These are phyloP conservation scores for Termitomyces sp. DNA, from an alignment of 768 basidiomycete genomes.

Conservation along the genomic window DNA sequence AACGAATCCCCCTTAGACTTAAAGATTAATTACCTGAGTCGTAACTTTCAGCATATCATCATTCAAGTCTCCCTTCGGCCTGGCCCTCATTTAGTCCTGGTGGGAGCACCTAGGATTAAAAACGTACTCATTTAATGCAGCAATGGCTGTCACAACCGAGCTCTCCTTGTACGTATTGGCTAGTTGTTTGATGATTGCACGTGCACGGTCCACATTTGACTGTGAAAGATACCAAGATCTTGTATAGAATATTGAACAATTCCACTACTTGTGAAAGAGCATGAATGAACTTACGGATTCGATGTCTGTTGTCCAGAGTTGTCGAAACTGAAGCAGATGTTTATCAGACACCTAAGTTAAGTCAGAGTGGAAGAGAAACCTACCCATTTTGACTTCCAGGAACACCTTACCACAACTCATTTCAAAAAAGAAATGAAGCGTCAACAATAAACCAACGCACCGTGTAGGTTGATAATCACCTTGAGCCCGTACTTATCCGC, in stretches of 20 bases:
- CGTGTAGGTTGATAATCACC: constrained; percentile 75
- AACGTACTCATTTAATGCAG: constrained; percentile 71
- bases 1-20: not conserved
- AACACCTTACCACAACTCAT: constrained; percentile 33
- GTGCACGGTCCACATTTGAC: constrained; percentile 61
- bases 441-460: constrained; percentile 17
- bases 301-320: too few species aligned
- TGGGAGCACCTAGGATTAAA: constrained; percentile 30
- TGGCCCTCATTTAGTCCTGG: constrained; percentile 42
- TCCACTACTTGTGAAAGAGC: not conserved
- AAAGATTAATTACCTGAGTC: constrained; percentile 28
- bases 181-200: constrained; percentile 56
- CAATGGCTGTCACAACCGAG: constrained; percentile 60
- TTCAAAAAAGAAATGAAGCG: not conserved
- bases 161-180: constrained; percentile 51
- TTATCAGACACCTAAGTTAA: too few species aligned
- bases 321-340: too few species aligned
- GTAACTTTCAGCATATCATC: constrained; percentile 41
- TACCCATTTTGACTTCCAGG: constrained; percentile 85
- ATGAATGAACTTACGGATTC: too few species aligned
- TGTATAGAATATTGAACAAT: constrained; percentile 11
- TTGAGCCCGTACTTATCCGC: constrained; percentile 68
- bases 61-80: not conserved
- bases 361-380: not conserved
- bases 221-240: constrained; percentile 60